Evolutionary conservation across 2,329 filamentous ascomycete genomes (phyloP), one percentile per base, ranked within the genome.

Genomic region (Diaporthe ampelina): DNA sequence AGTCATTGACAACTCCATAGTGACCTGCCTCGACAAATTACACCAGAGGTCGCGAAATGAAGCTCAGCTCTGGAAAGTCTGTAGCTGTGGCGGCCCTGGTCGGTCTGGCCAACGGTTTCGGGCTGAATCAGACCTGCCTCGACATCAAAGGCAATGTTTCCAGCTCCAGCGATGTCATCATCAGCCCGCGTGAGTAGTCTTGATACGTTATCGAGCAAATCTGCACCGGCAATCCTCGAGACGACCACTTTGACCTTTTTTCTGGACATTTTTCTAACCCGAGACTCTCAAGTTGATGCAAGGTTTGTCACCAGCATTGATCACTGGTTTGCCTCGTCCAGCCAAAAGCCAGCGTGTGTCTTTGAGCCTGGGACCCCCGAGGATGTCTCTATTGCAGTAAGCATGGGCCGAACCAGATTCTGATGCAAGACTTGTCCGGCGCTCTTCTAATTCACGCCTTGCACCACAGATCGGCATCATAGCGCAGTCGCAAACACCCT

Each of bases 241-340:
- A n/a, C 0, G 2, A 19, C 5, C 0, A 35, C 4, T 4, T 11
- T 40, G 29, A 35, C 4, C 13, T 2, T 11, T 3, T 7, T 1
- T 11, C 35, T 29, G 15, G 24, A 13, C 13, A 4, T 11, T 3
- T 11, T 1, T 11, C 35, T 29, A 10, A 40, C 32, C 15, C 15
- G 29, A 9, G 7, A 11, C 6, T 54, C 1, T n/a, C 2, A 24
- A 72, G 69, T 72, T n/a, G 69, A 72, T 21, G 45, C 32, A 9
- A 32, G 45, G 40, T 80, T 75, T 32, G 29, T 15, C 4, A 17
- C 15, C 21, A 72, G 72, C 15, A 78, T 37, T n/a, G 19, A 75
- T 5, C 80, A 82, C 69, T 82, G 79, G 76, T 79, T 81, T 74
- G 69, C 70, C 1, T 80, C 81, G 3, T 81, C 80, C 1, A 77